Percentiles rank a stretch among this genome's conserved stretches.
Conservation (phyloP, 768 basidiomycete species). For the Crucibulum laeve region DNA sequence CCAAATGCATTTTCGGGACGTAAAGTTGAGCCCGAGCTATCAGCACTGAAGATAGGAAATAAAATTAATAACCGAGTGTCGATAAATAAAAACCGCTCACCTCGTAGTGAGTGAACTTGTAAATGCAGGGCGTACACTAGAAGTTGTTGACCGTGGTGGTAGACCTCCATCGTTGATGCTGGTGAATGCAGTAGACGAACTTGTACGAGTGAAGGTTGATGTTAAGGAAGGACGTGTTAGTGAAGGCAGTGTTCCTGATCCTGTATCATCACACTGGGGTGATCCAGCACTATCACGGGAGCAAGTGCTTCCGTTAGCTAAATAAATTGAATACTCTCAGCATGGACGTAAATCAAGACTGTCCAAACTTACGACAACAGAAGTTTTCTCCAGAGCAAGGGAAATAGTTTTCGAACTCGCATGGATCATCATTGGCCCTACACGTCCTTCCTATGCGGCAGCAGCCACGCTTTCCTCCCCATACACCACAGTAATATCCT, state of each 20-base stretch:
- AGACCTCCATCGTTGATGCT: too few species aligned
- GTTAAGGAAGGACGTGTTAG: too few species aligned
- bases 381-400: conserved; percentile 14
- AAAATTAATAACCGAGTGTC: too few species aligned
- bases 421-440: conserved; percentile 10
- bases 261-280: conserved; percentile 1
- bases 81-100: too few species aligned
- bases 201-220: too few species aligned
- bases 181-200: too few species aligned
- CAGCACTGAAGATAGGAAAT: not conserved
- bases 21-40: not conserved
- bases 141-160: too few species aligned
- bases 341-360: not conserved
- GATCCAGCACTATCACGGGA: conserved; percentile 5
- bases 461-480: conserved; percentile 16
- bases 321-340: not conserved
- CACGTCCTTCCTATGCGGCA: conserved; percentile 15
- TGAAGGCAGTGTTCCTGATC: too few species aligned
- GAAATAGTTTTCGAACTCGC: conserved; percentile 10
- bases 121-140: too few species aligned
- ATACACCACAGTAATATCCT: conserved; percentile 15
- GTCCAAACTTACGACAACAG: conserved; percentile 16
- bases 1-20: not conserved
- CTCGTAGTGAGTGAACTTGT: too few species aligned
- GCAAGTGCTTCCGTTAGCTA: conserved; percentile 13